Base-by-base conservation (phyloP, 192 early-diverging fungal genomes). In the Linnemannia elongata region DNA sequence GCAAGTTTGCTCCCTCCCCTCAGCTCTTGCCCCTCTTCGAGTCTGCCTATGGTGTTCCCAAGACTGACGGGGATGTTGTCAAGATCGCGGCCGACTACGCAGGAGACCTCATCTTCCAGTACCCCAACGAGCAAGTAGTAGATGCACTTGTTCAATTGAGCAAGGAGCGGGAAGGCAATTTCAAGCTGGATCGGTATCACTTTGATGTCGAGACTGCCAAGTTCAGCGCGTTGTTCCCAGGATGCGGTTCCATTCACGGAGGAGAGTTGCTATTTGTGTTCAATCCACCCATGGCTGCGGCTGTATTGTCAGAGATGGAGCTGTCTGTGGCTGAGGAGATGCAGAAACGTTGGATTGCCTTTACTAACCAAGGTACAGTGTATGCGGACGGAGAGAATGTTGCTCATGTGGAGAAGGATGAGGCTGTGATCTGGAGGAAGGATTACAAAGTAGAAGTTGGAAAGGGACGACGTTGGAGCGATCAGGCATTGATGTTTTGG, bases 341-440 rank as follows among this genome's bases (percentile, higher is more conserved):
- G 79, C 84, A 81, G 8, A 68, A 68, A 44, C 44, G 80, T 6
- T 81, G 83, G 83, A 72, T 80, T 27, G 42, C 33, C 30, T 80
- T 86, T 57, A 79, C 78, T 6, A 79, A 79, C 54, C 78, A 85
- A n/a, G 30, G 45, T 7, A 33, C 30, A 10, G 30, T 66, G 60
- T 66, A 30, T 66, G 60, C 60, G 27, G 42, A 68, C 27, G 18
- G 35, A 30, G 47, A 49, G 12, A 42, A 42, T 38, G 24, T 70
- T 47, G 38, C 66, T 1, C 10, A 17, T 15, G 68, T 36, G 33
- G 77, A 78, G 2, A 69, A 77, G 57, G 77, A 49, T 22, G 66
- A 78, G 33, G 77, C 77, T 12, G 42, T 69, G 6, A 38, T 78
- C 44, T 49, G 38, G 39, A 70, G 30, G 12, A 30, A 27, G 24